Conservation (phyloP, 345 rosid species). For the Aurinia saxatilis region DNA sequence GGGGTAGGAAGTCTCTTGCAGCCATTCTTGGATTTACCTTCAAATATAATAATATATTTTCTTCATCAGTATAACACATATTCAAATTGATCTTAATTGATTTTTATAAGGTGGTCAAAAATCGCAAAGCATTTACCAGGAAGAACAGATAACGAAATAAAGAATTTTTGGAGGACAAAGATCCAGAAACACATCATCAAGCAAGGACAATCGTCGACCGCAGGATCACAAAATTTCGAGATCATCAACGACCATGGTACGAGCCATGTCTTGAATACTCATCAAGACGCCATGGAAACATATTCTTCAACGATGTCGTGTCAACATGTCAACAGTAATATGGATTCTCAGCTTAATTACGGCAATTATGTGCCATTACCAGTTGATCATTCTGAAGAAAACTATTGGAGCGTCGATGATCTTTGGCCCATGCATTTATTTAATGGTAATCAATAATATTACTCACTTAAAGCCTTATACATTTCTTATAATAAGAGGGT, state of each 20-base stretch:
- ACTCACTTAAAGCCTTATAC: neutral
- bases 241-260: constrained; percentile 26
- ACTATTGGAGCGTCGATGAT: constrained; percentile 77
- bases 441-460: constrained; percentile 24
- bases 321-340: constrained; percentile 7
- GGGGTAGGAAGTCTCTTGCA: constrained; percentile 10
- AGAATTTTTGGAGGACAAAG: constrained; percentile 93
- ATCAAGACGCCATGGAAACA: constrained; percentile 31
- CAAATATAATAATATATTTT: neutral
- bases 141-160: constrained; percentile 96
- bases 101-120: constrained; percentile 68
- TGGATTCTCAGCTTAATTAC: neutral
- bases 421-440: constrained; percentile 74
- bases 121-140: constrained; percentile 97
- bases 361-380: neutral
- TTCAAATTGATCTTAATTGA: neutral
- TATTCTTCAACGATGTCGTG: constrained; percentile 33
- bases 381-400: constrained; percentile 37
- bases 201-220: constrained; percentile 31
- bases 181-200: constrained; percentile 84
- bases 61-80: neutral
- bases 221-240: constrained; percentile 30
- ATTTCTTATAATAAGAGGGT: neutral
- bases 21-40: neutral
- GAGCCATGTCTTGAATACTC: constrained; percentile 35